A percentile compares a stretch with the other conserved stretches of the same genome.
phyloP scores from a whole-genome alignment of 2,329 filamentous ascomycete species.

The Cladorrhinum sp. region DNA sequence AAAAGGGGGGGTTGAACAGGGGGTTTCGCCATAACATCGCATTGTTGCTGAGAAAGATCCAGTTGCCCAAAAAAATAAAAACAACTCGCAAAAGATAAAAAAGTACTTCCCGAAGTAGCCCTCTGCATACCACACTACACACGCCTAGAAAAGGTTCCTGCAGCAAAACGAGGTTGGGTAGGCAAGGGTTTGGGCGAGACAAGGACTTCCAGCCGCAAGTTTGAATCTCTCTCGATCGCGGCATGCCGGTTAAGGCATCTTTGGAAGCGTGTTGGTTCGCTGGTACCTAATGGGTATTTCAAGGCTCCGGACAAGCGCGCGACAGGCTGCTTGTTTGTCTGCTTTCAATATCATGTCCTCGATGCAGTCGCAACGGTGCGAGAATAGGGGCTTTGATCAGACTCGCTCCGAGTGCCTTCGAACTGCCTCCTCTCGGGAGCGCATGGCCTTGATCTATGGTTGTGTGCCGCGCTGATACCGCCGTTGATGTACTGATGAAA shows the following conservation, averaged over 20 bases:
- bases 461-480: constrained; percentile 14
- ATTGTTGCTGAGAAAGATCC: constrained; percentile 9
- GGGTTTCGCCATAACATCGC: constrained; percentile 4
- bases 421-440: background rate
- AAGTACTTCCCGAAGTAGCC: constrained; percentile 14
- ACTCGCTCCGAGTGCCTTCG: background rate
- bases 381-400: background rate
- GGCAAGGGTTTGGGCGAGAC: background rate
- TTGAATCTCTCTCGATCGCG: background rate
- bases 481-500: background rate
- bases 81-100: constrained; percentile 2
- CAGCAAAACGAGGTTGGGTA: background rate
- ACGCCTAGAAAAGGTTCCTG: constrained; percentile 1
- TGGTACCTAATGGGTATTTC: background rate
- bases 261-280: background rate
- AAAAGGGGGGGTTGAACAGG: constrained; percentile 6
- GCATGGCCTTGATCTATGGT: background rate
- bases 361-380: background rate
- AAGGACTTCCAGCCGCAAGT: background rate
- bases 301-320: constrained; percentile 13
- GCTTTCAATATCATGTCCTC: background rate
- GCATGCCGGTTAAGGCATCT: background rate
- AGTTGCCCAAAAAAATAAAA: background rate
- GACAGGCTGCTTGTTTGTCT: constrained; percentile 3
- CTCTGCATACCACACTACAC: background rate